These are phyloP conservation scores for Ogataea paraovalis DNA, from an alignment of 805 yeast genomes.

Conservation along the genomic window DNA sequence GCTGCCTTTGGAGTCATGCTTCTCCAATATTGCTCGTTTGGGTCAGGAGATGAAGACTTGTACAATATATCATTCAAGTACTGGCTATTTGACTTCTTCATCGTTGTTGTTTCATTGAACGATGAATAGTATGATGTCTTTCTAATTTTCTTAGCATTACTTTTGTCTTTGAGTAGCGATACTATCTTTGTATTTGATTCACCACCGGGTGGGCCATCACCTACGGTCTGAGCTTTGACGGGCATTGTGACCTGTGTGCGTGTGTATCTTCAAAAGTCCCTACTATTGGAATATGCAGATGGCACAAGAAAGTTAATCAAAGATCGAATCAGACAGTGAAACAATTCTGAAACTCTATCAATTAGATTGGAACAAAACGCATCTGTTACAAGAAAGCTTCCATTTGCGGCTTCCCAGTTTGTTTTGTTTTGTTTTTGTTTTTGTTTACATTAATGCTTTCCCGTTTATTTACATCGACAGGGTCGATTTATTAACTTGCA, in stretches of 20 bases:
- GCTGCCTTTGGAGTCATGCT: conserved; percentile 45
- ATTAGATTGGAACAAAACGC: too few relatives aligned
- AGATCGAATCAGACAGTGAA: background rate
- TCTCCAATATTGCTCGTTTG: conserved; percentile 36
- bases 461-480: background rate
- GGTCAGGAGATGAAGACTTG: conserved; percentile 10
- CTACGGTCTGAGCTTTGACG: background rate
- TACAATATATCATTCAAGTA: conserved; percentile 13
- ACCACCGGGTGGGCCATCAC: background rate
- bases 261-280: background rate
- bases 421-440: background rate
- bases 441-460: background rate
- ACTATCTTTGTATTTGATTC: background rate
- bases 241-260: background rate
- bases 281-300: background rate
- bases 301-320: background rate
- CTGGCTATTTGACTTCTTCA: conserved; percentile 18
- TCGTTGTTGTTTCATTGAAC: conserved; percentile 16
- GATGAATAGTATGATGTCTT: conserved; percentile 18
- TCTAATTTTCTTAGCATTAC: conserved; percentile 1
- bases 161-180: background rate
- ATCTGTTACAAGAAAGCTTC: background rate
- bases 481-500: background rate
- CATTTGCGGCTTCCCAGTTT: background rate
- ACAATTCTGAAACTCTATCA: background rate